phyloP scores from a whole-genome alignment of 1,284 basidiomycete genomes.

The Anthracocystis walkeri region DNA sequence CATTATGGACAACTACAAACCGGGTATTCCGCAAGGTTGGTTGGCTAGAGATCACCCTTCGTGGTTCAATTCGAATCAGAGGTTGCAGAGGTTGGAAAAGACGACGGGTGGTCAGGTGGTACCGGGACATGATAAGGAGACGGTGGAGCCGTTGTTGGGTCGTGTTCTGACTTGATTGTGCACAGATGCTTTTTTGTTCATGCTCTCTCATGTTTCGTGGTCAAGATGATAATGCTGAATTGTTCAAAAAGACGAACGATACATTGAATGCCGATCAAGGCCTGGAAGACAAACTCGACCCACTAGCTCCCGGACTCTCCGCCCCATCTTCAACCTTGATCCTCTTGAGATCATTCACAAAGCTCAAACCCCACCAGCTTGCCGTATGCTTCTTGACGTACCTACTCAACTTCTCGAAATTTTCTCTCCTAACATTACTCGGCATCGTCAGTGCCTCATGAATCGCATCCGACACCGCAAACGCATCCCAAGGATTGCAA shows the following conservation, averaged over 20 bases:
- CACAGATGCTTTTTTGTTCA: not conserved
- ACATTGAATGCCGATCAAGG: slow-evolving; percentile 2
- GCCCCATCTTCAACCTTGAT: slow-evolving; percentile 50
- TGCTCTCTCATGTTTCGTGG: not conserved
- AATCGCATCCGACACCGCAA: slow-evolving; percentile 95
- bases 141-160: slow-evolving; percentile 37
- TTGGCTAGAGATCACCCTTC: slow-evolving; percentile 56
- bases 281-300: slow-evolving; percentile 18
- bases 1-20: slow-evolving; percentile 58
- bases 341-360: slow-evolving; percentile 57
- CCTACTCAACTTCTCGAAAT: slow-evolving; percentile 93
- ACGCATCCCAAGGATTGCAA: slow-evolving; percentile 72
- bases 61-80: slow-evolving; percentile 62
- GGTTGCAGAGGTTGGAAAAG: slow-evolving; percentile 54
- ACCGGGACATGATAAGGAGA: slow-evolving; percentile 54
- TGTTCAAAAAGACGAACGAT: not conserved
- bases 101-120: slow-evolving; percentile 49
- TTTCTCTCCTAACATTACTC: slow-evolving; percentile 81
- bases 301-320: slow-evolving; percentile 24
- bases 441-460: slow-evolving; percentile 93
- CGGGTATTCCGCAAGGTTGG: slow-evolving; percentile 59
- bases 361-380: slow-evolving; percentile 67
- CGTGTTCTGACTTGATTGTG: slow-evolving; percentile 30
- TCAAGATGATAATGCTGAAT: not conserved
- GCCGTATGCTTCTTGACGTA: slow-evolving; percentile 68